Base-by-base conservation (phyloP, 1,284 basidiomycete genomes). In the Ganoderma boninense region DNA sequence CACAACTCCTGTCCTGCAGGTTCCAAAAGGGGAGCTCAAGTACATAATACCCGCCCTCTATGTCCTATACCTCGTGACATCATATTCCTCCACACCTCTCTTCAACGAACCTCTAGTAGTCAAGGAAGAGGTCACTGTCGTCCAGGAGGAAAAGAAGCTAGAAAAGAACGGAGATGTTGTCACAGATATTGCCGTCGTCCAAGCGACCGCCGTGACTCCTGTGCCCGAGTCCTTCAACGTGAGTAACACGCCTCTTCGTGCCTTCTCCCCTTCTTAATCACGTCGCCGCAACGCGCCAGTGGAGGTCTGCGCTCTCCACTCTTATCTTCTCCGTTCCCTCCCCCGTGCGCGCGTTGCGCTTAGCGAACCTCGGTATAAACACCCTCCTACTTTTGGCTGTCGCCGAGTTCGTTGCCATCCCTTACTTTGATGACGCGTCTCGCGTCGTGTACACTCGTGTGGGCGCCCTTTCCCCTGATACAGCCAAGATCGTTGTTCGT, bases 401-500 rank as follows among this genome's bases (percentile, higher is more conserved):
- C 29, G 75, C 83, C 46, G 90, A 93, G 71, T 85, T 90, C 71
- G 79, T 85, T 42, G 70, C 84, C 11, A 82, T 85, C 10, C 89
- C 91, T 13, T 83, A 87, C 73, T 77, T 89, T 68, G 87, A 90
- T 77, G 75, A 85, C 59, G 88, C 90, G 32, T 66, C 80, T 16
- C 84, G 87, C 75, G 86, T 92, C 69, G 81, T 83, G 6, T 94
- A 92, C 78, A 87, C 88, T 3, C 87, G 92, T 62, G 82, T 93
- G 64, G 92, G 92, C 14, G 92, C 92, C 4, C 86, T 94, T 62
- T 87, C 89, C 75, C 87, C 90, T 14, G 87, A 90, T 73, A 82
- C 83, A 63, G 90, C 82, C 70, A 93, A 92, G 78, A 83, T 94
- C 61, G 80, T 86, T 44, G 86, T 89, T 16, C 87, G 92, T 38